Evolutionary conservation across 257 asterid species (phyloP), one percentile per base, ranked within the genome.

Genomic region (Nicotiana attenuata): DNA sequence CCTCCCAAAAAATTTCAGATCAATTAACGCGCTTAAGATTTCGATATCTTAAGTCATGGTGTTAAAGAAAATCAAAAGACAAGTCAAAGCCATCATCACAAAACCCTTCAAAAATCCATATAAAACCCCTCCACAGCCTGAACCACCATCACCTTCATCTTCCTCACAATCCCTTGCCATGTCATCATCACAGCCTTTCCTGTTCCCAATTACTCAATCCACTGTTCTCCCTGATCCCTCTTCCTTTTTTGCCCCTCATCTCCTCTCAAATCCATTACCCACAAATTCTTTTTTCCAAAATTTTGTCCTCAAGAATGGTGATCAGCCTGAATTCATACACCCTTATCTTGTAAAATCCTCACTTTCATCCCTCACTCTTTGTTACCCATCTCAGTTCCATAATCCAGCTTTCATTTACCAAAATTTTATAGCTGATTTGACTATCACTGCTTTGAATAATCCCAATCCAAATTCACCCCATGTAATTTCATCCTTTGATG

Each of bases 281-380:
- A 95, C 99, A 4, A 95, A 90, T 81, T 92, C 98, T 3, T 96
- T 96, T 76, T 96, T 94, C 82, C 99, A 96, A 33, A 96, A 96
- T 81, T 88, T 92, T 53, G 90, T 89, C 52, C 91, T 96, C 4
- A 94, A 94, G 81, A 91, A 89, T 60, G 99, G 99, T 41, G 98
- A 96, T 80, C 98, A 96, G 24, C 91, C 98, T 0, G 99, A 96
- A 66, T 92, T 91, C 67, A 85, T 96, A 60, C 99, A 94, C 66
- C 99, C 99, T 0, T 96, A 94, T 83, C 84, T 91, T 35, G 60
- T 92, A 57, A 91, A 86, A 85, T 96, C 99, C 1, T 81, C 90
- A 5, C 82, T 82, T 24, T 92, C 97, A 10, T 52, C 89, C 0
- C 93, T 96, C 2, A 83, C 97, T 6, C 52, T 96, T 22, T 92